Conservation (phyloP, 2,329 filamentous ascomycete species). For the Pezicula carpinea region DNA sequence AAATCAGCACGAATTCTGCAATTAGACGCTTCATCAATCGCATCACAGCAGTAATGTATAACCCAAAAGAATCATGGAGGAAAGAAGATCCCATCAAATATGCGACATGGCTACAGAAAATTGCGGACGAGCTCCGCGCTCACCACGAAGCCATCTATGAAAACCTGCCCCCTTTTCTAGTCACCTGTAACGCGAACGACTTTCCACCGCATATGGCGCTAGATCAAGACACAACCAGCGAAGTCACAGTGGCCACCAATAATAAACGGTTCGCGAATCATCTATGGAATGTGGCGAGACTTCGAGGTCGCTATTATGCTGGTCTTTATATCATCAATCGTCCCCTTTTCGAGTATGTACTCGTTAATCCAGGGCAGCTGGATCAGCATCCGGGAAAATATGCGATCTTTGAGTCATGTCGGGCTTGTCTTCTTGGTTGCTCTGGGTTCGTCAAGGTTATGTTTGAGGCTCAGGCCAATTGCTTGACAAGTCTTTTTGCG, state of each 20-base stretch:
- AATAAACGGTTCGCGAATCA: conserved; percentile 18
- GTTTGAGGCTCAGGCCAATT: conserved; percentile 21
- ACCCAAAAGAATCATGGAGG: conserved; percentile 19
- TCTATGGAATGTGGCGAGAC: conserved; percentile 27
- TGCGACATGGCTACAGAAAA: conserved; percentile 35
- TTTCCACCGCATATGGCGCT: conserved; percentile 6
- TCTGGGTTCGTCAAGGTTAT: conserved; percentile 27
- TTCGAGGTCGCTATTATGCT: conserved; percentile 26
- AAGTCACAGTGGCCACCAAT: background rate
- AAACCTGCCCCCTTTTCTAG: conserved; percentile 23
- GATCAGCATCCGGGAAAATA: conserved; percentile 20
- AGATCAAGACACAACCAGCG: background rate
- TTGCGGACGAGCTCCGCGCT: conserved; percentile 34
- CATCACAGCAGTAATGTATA: conserved; percentile 27
- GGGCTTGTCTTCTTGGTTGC: conserved; percentile 23
- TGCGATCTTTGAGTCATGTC: conserved; percentile 18
- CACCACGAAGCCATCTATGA: conserved; percentile 39
- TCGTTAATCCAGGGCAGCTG: conserved; percentile 23
- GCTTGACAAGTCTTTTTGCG: conserved; percentile 25
- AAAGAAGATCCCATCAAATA: conserved; percentile 14
- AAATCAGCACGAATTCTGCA: conserved; percentile 28
- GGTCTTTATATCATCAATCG: conserved; percentile 29
- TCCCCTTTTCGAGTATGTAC: conserved; percentile 26
- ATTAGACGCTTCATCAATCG: conserved; percentile 28
- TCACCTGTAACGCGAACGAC: conserved; percentile 10